These are phyloP conservation scores for Salvia splendens DNA, from an alignment of 257 asterid genomes.

Conservation along the genomic window DNA sequence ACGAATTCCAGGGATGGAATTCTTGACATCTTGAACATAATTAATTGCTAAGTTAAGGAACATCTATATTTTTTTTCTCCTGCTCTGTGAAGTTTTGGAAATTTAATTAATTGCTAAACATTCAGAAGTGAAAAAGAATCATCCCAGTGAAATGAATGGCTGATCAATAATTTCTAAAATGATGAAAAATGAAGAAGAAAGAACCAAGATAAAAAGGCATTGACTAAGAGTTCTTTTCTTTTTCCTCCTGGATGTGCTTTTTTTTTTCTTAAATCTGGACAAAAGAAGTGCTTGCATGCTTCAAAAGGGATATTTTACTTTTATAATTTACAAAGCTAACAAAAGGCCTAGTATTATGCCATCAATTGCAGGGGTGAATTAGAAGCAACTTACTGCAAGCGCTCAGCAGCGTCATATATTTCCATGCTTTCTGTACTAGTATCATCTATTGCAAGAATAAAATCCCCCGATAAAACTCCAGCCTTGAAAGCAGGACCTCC, in stretches of 20 bases:
- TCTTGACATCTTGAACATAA: neutral
- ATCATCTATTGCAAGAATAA: constrained; percentile 78
- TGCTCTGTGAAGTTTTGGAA: neutral
- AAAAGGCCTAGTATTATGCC: constrained; percentile 14
- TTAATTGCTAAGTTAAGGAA: neutral
- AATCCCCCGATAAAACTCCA: constrained; percentile 83
- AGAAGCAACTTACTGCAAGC: constrained; percentile 73
- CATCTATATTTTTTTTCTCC: neutral
- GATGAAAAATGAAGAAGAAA: neutral
- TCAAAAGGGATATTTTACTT: neutral
- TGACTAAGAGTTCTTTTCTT: neutral
- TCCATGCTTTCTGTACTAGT: constrained; percentile 76
- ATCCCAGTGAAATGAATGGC: neutral
- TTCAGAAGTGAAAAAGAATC: neutral
- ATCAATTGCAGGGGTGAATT: constrained; percentile 21
- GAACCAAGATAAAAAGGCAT: neutral
- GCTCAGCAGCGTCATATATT: constrained; percentile 92
- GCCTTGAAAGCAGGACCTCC: constrained; percentile 97
- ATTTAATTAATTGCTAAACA: neutral
- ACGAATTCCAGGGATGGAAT: neutral
- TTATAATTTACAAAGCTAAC: neutral
- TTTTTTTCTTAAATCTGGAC: neutral
- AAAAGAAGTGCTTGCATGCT: constrained; percentile 13
- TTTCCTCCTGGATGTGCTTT: neutral
- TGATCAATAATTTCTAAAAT: neutral